Conservation (phyloP, 2,329 filamentous ascomycete genomes). For the Venturia oleaginea region DNA sequence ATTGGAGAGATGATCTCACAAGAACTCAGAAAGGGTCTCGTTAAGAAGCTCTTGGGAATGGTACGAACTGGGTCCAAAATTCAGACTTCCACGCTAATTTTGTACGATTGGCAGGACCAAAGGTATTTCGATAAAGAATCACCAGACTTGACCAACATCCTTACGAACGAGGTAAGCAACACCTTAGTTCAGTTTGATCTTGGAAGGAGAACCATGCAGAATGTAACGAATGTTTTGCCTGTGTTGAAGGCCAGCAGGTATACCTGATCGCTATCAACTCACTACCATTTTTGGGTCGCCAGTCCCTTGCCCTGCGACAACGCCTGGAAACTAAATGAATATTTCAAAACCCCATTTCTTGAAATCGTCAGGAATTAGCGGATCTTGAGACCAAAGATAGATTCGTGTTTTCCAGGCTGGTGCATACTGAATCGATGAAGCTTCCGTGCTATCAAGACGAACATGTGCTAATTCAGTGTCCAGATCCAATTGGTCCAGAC, state of each 20-base stretch:
- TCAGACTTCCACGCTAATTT: background rate
- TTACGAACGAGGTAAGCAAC: slow-evolving; percentile 44
- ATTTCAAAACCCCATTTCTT: too few relatives aligned
- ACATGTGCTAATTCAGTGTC: background rate
- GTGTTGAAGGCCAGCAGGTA: background rate
- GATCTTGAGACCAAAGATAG: too few relatives aligned
- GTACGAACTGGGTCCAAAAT: slow-evolving; percentile 37
- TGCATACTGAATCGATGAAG: too few relatives aligned
- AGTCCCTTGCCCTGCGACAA: too few relatives aligned
- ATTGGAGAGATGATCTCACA: slow-evolving; percentile 55
- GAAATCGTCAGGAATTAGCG: too few relatives aligned
- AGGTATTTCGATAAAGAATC: slow-evolving; percentile 57
- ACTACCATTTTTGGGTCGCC: background rate
- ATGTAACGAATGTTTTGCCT: background rate
- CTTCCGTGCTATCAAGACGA: background rate
- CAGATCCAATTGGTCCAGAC: slow-evolving; percentile 40
- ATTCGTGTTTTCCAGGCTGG: too few relatives aligned
- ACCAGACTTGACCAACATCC: slow-evolving; percentile 55
- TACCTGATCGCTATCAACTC: background rate
- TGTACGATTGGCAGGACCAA: background rate
- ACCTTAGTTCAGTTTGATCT: background rate
- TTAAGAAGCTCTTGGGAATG: slow-evolving; percentile 49
- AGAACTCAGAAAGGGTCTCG: slow-evolving; percentile 52
- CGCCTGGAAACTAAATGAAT: too few relatives aligned
- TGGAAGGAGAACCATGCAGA: background rate